Base-by-base conservation (phyloP, 768 basidiomycete genomes). In the Termitomyces sp. region DNA sequence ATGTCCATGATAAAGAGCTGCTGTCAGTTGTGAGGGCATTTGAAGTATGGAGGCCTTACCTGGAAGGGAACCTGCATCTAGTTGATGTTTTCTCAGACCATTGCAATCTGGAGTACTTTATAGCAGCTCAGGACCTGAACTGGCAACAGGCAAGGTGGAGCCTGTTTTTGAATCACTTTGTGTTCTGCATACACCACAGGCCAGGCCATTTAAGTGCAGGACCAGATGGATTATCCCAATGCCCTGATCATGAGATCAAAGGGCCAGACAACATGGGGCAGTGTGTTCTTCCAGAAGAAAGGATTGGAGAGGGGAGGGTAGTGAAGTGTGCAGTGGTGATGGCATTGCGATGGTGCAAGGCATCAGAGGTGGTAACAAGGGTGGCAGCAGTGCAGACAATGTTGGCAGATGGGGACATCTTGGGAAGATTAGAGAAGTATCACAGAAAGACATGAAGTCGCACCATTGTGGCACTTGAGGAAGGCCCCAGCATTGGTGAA, bases 11-110 rank as follows among this genome's bases (percentile, higher is more conserved):
- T n/a, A n/a, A n/a, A n/a, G n/a, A n/a, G n/a, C n/a, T n/a, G n/a
- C 67, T 81, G 2, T 79, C 77, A 0, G 74, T 82, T 14, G 68
- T 82, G 8, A 20, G 62, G 20, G 65, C 69, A 0, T 58, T 78
- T 2, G 33, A 58, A 0, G 54, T 65, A 14, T 68, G 65, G 68
- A 18, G 57, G 20, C 66, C 66, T 43, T 45, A 20, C 36, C 37
- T 48, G 6, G 46, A n/a, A 8, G 55, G 43, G 6, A n/a, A 13
- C 5, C 1, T 16, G 5, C n/a, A 40, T 6, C 5, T 5, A n/a
- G 37, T 49, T 27, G 27, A n/a, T n/a, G n/a, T n/a, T n/a, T n/a
- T n/a, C n/a, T n/a, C n/a, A n/a, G n/a, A n/a, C n/a, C n/a, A n/a
- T n/a, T n/a, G n/a, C n/a, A n/a, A n/a, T n/a, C n/a, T n/a, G n/a